A percentile compares a stretch with the other conserved stretches of the same genome.
Evolutionary conservation across 495 filamentous ascomycete genomes (phyloP).

Genomic region (Massariosphaeria phaeospora): DNA sequence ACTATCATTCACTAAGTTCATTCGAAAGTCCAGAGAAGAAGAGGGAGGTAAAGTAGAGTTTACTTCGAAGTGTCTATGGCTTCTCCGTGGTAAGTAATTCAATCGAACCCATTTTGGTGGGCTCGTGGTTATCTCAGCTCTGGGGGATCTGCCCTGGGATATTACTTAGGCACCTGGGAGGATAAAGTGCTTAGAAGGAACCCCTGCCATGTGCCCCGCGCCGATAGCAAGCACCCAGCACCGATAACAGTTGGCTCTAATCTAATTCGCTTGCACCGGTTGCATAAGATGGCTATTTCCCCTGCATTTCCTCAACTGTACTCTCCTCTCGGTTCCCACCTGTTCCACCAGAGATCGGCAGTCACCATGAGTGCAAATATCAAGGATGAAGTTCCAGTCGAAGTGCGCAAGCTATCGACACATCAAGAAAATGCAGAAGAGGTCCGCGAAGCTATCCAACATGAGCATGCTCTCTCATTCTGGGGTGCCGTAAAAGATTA

Average conservation of each 20-base stretch:
- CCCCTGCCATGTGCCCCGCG: constrained; percentile 11
- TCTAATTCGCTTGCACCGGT: not conserved
- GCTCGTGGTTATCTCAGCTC: no score
- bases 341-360: not conserved
- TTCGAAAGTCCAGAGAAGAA: no score
- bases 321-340: not conserved
- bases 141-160: no score
- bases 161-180: no score
- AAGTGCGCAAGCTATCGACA: constrained; percentile 22
- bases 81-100: no score
- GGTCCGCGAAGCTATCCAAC: constrained; percentile 22
- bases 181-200: no score
- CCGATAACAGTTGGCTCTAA: constrained; percentile 9
- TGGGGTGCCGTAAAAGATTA: constrained; percentile 19
- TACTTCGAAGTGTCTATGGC: no score
- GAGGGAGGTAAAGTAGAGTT: no score
- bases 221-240: not conserved
- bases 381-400: constrained; percentile 6
- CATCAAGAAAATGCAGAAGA: constrained; percentile 13
- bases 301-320: not conserved
- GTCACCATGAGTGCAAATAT: not conserved
- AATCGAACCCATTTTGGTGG: no score
- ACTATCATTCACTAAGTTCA: no score
- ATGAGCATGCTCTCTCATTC: constrained; percentile 24
- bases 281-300: not conserved